Evolutionary conservation across 129 eudicot species (phyloP), one percentile per base, ranked within the genome.

Genomic region (Flaveria sonorensis): DNA sequence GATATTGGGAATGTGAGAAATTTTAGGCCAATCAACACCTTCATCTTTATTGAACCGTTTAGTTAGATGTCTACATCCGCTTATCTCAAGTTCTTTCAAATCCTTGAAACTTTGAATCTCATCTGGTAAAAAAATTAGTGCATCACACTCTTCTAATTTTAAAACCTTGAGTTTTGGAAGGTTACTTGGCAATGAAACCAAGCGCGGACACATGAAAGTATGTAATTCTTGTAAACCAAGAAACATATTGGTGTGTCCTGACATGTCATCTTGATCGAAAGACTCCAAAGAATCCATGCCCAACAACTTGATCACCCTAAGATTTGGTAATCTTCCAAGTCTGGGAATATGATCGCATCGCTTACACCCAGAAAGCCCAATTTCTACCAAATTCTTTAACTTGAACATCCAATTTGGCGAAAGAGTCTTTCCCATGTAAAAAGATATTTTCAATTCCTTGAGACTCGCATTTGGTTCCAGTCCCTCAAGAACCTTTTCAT

Each of bases 381-480:
- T 32, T 32, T 32, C 39, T 0, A 1, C 39, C 39, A 32, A 32
- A 32, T 4, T 32, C 2, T 3, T 4, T 32, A 32, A 32, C 6
- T 4, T 32, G 39, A 32, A 0, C 6, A 32, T 32, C 39, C 39
- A 32, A 32, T 0, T 4, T 0, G 39, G 39, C 2, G 39, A 32
- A 4, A 32, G 2, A 32, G 4, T 32, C 39, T 32, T 32, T 32
- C 39, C 72, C 13, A 6, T 47, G 63, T 63, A 75, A 0, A 46
- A 46, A 20, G 12, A 3, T 47, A 75, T 28, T 2, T 2, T 2
- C 15, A 75, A 1, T 18, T 46, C 11, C 13, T 47, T 48, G 71
- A 75, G 62, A 36, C 63, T 26, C 6, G 4, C 11, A 63, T 63
- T 46, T n/a, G 72, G 79, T 75, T 75, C 71, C 11, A 75, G 48